Base-by-base conservation (phyloP, 2,329 filamentous ascomycete genomes). In the Trichoderma sp. region DNA sequence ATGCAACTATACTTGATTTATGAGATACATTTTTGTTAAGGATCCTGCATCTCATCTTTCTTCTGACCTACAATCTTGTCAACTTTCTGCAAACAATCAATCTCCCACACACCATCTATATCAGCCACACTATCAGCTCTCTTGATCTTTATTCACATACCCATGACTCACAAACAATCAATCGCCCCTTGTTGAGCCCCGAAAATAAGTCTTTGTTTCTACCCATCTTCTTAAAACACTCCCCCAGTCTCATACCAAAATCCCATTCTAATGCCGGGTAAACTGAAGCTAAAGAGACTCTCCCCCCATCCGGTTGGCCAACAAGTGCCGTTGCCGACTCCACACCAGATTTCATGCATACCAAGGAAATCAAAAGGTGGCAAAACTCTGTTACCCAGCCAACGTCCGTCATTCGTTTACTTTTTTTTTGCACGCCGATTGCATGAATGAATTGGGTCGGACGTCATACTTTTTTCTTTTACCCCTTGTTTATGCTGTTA, bases 351-450 rank as follows among this genome's bases (percentile, higher is more conserved):
- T 69, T 53, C 66, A 62, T 62, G 66, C 66, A 69, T 61, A n/a
- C 55, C 57, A 34, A 28, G 15, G 53, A 32, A 34, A 34, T 8
- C 67, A 62, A 39, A 58, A 58, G 57, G 30, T 53, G 28, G 43
- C 39, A 34, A 34, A 26, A 26, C 20, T 6, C 39, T 20, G 67
- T 69, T 47, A 28, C 67, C 57, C 43, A 28, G 67, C 67, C 67
- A 69, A 69, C 67, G 67, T 50, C 47, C 57, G 68, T 59, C 63
- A 55, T 66, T 58, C 64, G 65, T 68, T 62, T 70, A 57, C 50
- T 65, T 64, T 39, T 26, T 65, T 32, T 53, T 39, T 62, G 61
- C 71, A 43, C 55, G 69, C 50, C 15, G 53, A 28, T 28, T 58
- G 30, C 26, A 28, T 55, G 43, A 34, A 39, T 50, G 65, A 58